A percentile compares a stretch with the other conserved stretches of the same genome.
Conservation (phyloP, 768 basidiomycete genomes). For the Lentinula sp. region DNA sequence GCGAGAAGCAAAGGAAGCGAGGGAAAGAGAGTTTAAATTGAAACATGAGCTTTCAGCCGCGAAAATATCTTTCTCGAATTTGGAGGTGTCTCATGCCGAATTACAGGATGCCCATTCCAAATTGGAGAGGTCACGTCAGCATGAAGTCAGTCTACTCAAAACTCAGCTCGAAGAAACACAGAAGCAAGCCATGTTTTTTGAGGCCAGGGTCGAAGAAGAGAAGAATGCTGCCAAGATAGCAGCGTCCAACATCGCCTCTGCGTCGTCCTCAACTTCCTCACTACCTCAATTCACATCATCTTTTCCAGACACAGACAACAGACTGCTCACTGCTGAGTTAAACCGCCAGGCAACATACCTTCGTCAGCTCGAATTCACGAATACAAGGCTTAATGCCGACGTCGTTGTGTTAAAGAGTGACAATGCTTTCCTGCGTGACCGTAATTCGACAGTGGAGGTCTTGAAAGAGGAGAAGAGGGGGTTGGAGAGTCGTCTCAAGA, state of each 20-base stretch:
- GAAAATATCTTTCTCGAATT: not conserved
- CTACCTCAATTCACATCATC: not conserved
- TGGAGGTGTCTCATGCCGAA: not conserved
- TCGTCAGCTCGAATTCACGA: conserved; percentile 2
- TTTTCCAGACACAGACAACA: not conserved
- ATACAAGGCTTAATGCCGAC: not conserved
- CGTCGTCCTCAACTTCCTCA: not conserved
- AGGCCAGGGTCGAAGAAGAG: conserved; percentile 1
- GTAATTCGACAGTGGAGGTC: conserved; percentile 1
- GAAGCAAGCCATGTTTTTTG: not conserved
- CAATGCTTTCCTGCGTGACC: not conserved
- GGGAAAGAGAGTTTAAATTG: not conserved
- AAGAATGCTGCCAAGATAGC: not conserved
- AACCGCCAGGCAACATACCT: conserved; percentile 1
- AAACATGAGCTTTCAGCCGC: not conserved
- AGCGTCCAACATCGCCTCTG: not conserved
- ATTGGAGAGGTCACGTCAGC: not conserved
- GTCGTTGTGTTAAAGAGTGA: not conserved
- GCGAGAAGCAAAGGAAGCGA: not conserved
- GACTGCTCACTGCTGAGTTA: not conserved
- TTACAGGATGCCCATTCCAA: not conserved
- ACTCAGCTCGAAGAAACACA: not conserved
- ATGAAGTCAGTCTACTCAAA: not conserved
- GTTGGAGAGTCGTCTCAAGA: not conserved
- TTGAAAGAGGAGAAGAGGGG: conserved; percentile 5